Percentiles rank a stretch among this genome's conserved stretches.
Conservation (phyloP, 2,329 filamentous ascomycete genomes). For the Cladosporium sphaerospermum region DNA sequence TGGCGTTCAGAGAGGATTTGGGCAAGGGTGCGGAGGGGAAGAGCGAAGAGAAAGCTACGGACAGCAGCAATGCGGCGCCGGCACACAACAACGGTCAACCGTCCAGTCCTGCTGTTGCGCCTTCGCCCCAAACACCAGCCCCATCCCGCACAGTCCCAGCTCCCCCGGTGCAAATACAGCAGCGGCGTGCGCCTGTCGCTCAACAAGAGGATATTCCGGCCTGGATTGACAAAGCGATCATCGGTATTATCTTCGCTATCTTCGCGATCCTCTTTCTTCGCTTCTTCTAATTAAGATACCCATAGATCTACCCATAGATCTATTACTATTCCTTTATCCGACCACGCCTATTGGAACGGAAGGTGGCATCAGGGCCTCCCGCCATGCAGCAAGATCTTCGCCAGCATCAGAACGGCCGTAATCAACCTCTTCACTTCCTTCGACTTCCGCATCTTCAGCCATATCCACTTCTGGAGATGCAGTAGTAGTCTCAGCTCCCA, state of each 20-base stretch:
- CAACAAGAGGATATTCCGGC: conserved; percentile 52
- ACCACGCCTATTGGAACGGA: conserved; percentile 18
- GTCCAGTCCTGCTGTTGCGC: neutral
- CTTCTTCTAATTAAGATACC: neutral
- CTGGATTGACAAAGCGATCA: conserved; percentile 79
- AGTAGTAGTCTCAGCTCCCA: neutral
- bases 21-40: conserved; percentile 33
- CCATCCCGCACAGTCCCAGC: conserved; percentile 11
- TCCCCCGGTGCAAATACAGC: conserved; percentile 14
- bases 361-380: conserved; percentile 12
- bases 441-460: neutral
- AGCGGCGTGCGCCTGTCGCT: conserved; percentile 11
- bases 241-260: conserved; percentile 63
- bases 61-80: conserved; percentile 11
- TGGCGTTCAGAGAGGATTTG: conserved; percentile 71
- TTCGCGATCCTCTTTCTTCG: conserved; percentile 55
- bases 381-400: conserved; percentile 14
- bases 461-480: neutral
- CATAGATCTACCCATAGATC: neutral
- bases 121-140: neutral
- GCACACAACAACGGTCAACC: neutral
- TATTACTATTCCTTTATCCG: conserved; percentile 3
- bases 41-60: conserved; percentile 10
- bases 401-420: conserved; percentile 1
- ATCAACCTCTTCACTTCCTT: neutral